Conservation (phyloP, 257 asterid species). For the Gentiana macrophylla region DNA sequence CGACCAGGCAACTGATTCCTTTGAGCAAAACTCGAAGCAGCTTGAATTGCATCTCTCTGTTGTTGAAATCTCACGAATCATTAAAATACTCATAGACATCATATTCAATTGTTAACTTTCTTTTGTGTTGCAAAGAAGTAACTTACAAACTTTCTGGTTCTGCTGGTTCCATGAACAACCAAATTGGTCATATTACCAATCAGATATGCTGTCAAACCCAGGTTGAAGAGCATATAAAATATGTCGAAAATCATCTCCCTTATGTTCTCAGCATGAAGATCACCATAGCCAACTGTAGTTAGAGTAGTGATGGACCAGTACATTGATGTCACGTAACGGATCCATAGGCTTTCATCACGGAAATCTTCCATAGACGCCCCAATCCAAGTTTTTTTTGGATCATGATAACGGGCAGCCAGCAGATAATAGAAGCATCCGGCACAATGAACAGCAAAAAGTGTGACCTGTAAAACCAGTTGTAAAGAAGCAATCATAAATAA, state of each 20-base stretch:
- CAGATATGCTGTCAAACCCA: conserved; percentile 83
- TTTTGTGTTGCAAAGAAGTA: neutral
- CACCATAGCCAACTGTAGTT: conserved; percentile 95
- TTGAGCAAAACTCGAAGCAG: conserved; percentile 30
- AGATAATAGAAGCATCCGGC: conserved; percentile 90
- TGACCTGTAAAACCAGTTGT: conserved; percentile 43
- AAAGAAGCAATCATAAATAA: neutral
- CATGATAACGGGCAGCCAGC: conserved; percentile 59
- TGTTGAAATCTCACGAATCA: neutral
- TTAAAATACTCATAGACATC: neutral
- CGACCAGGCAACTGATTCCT: conserved; percentile 32
- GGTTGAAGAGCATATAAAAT: conserved; percentile 87
- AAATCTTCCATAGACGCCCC: conserved; percentile 61
- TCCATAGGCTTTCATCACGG: conserved; percentile 52
- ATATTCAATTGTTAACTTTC: no score
- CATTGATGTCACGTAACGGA: conserved; percentile 65
- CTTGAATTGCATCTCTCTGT: conserved; percentile 32
- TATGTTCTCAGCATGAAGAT: conserved; percentile 74
- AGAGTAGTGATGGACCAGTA: conserved; percentile 97
- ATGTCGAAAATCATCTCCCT: conserved; percentile 79
- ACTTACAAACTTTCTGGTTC: conserved; percentile 81
- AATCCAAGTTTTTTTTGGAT: conserved; percentile 73
- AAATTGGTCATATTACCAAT: conserved; percentile 97
- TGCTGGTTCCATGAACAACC: conserved; percentile 89
- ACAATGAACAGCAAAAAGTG: conserved; percentile 88